Conservation (phyloP, 2,329 filamentous ascomycete genomes). For the Trichoderma semiorbis region DNA sequence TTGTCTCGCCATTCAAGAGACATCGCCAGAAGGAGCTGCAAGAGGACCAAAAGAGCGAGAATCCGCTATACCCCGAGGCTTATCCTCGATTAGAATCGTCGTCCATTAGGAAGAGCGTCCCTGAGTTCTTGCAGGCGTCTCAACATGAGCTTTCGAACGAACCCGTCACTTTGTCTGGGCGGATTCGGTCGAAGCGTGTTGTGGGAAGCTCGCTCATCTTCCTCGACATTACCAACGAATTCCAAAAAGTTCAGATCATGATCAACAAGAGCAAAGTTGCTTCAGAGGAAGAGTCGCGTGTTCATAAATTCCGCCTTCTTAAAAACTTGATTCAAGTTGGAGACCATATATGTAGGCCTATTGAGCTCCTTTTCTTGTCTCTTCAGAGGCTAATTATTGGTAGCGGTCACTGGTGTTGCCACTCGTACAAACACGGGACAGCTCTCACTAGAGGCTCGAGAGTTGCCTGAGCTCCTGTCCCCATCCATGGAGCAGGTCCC, state of each 20-base stretch:
- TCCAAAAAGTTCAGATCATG: conserved; percentile 70
- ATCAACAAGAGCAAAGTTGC: conserved; percentile 59
- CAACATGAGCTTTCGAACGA: conserved; percentile 26
- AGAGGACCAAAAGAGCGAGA: conserved; percentile 33
- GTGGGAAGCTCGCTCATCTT: conserved; percentile 79
- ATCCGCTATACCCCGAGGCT: conserved; percentile 34
- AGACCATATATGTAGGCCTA: conserved; percentile 73
- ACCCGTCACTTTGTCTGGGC: conserved; percentile 49
- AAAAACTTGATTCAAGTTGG: conserved; percentile 69
- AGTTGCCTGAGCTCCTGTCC: conserved; percentile 68
- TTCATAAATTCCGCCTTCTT: conserved; percentile 54
- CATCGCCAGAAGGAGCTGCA: conserved; percentile 34
- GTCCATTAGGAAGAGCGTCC: conserved; percentile 30
- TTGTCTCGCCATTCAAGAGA: conserved; percentile 36
- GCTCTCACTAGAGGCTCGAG: conserved; percentile 65
- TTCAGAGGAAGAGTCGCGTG: conserved; percentile 32
- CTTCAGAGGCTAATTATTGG: conserved; percentile 26
- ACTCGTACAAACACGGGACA: conserved; percentile 70
- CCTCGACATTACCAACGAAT: conserved; percentile 73
- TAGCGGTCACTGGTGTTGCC: conserved; percentile 68
- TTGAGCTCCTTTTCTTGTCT: conserved; percentile 17
- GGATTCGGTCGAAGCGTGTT: conserved; percentile 67
- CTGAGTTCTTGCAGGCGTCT: conserved; percentile 35
- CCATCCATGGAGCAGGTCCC: conserved; percentile 80
- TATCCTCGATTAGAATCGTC: conserved; percentile 36